phyloP scores from a whole-genome alignment of 2,329 filamentous ascomycete species.

The Myriosclerotinia duriaeana region DNA sequence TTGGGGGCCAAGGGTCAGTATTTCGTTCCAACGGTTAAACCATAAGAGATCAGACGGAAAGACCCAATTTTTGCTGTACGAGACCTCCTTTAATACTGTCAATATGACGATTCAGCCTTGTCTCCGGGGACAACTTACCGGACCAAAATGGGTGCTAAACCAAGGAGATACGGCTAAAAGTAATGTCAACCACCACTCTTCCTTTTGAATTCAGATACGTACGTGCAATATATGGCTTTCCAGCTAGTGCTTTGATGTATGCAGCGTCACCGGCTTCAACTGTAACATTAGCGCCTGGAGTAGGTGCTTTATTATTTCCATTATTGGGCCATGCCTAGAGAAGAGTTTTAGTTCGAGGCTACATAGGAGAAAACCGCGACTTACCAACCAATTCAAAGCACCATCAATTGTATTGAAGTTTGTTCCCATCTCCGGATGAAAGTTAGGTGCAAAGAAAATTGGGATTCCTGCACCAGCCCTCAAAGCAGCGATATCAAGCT shows the following conservation, averaged over 20 bases:
- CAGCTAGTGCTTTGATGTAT: slow-evolving; percentile 28
- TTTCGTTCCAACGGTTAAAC: slow-evolving; percentile 46
- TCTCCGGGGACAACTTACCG: slow-evolving; percentile 45
- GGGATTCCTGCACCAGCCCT: slow-evolving; percentile 36
- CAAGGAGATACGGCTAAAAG: slow-evolving; percentile 41
- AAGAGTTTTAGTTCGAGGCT: too few relatives aligned
- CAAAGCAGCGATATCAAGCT: slow-evolving; percentile 44
- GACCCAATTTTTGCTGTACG: slow-evolving; percentile 46
- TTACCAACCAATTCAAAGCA: slow-evolving; percentile 33
- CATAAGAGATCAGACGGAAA: slow-evolving; percentile 45
- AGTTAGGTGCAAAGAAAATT: slow-evolving; percentile 34
- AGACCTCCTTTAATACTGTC: slow-evolving; percentile 28
- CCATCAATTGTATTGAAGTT: slow-evolving; percentile 30
- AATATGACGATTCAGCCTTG: slow-evolving; percentile 43
- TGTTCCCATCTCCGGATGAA: slow-evolving; percentile 29
- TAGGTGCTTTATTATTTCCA: slow-evolving; percentile 34
- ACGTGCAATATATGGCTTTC: slow-evolving; percentile 35
- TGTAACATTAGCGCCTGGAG: slow-evolving; percentile 29
- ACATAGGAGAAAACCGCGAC: not conserved
- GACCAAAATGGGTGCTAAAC: slow-evolving; percentile 42
- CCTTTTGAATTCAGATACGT: not conserved
- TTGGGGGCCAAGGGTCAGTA: slow-evolving; percentile 44
- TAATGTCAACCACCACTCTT: not conserved
- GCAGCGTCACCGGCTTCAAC: slow-evolving; percentile 30
- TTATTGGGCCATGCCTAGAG: slow-evolving; percentile 32